These are phyloP conservation scores for Golubevia pallescens DNA, from an alignment of 1,284 basidiomycete genomes.

Conservation along the genomic window DNA sequence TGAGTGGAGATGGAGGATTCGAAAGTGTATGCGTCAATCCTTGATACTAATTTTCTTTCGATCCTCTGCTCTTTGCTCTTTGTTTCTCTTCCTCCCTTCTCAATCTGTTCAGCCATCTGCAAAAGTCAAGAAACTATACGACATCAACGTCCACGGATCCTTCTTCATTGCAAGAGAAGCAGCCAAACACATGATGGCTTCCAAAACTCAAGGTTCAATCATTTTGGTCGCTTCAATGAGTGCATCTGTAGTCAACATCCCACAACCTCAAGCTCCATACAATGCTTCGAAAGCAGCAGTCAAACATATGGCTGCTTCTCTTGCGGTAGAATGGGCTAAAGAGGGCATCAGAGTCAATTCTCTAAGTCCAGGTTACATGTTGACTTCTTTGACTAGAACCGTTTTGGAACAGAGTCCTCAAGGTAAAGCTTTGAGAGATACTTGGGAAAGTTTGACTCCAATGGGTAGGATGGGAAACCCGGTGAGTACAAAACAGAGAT, in stretches of 20 bases:
- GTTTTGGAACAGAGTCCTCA: conserved; percentile 37
- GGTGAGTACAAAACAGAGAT: conserved; percentile 69
- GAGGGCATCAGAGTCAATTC: conserved; percentile 79
- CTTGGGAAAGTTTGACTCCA: conserved; percentile 87
- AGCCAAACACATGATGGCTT: conserved; percentile 71
- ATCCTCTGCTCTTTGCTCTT: too few relatives aligned
- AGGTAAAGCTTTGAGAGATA: conserved; percentile 69
- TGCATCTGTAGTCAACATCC: conserved; percentile 75
- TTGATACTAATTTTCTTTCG: too few relatives aligned
- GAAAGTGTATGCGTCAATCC: too few relatives aligned
- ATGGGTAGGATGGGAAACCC: conserved; percentile 70
- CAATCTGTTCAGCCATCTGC: conserved; percentile 59
- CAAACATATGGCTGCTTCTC: conserved; percentile 82
- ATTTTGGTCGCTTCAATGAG: conserved; percentile 88
- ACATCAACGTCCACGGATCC: conserved; percentile 89
- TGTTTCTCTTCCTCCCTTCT: too few relatives aligned
- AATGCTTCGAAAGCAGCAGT: conserved; percentile 85
- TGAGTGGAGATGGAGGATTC: background rate
- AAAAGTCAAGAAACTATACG: conserved; percentile 72
- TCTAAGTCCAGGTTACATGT: conserved; percentile 82
- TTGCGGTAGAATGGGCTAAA: conserved; percentile 89
- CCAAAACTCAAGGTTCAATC: conserved; percentile 74
- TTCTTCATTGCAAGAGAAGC: conserved; percentile 88
- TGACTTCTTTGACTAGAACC: conserved; percentile 82
- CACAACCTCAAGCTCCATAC: conserved; percentile 87